Base-by-base conservation (phyloP, 306 rosid genomes). In the Cucurbita argyrosperma region DNA sequence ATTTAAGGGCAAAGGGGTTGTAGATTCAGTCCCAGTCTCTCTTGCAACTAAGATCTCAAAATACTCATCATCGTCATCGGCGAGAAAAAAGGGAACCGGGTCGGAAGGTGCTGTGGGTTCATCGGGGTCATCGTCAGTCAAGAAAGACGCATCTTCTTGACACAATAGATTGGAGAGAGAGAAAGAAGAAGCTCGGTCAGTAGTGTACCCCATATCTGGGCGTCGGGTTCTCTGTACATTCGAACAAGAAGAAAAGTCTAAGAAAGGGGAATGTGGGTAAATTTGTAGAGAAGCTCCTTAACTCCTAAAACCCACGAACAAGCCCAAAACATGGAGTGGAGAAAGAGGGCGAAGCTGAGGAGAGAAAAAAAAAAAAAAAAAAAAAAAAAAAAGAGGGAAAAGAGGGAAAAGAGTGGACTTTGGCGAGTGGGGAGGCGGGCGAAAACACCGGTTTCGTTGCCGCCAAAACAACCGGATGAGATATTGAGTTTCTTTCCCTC, bases 391-490 rank as follows among this genome's bases (percentile, higher is more conserved):
- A n/a, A n/a, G n/a, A n/a, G n/a, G n/a, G n/a, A 21, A 21, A 76
- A 71, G 75, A 52, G 67, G 53, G 77, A 72, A 26, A 63, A 53
- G 71, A 76, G 76, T 10, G 61, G 74, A 47, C 60, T 23, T 54
- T 69, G 76, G 77, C 68, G 21, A 84, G 81, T 70, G 83, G 59
- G 81, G 66, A 58, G 64, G 4, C 72, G 56, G 53, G 67, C 69
- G 61, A 81, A 53, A 83, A 81, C 52, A 79, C 89, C 87, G 81
- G 85, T 76, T 89, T 89, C 86, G 72, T 89, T 91, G 96, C 96
- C 97, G 97, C 97, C 97, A 91, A 91, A 91, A 82, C 76, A 80
- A 82, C 80, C 60, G 87, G 81, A 83, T 68, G 84, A 75, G 82
- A 80, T 81, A 67, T 80, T 83, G 77, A 18, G 71, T 67, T 21